Conservation (phyloP, 768 basidiomycete genomes). For the Mycena epipterygia region DNA sequence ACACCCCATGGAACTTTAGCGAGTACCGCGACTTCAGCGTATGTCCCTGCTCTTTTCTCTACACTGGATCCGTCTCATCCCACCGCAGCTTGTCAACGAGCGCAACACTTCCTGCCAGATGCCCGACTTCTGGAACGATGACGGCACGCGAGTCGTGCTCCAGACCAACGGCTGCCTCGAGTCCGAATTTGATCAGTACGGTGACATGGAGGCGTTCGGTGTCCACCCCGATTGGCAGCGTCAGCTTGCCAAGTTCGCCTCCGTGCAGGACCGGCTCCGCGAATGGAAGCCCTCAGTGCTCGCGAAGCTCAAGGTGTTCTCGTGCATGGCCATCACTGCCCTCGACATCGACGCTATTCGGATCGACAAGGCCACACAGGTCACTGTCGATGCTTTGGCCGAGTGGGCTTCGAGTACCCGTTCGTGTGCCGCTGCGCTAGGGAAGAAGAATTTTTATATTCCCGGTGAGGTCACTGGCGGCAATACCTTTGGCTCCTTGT, state of each 20-base stretch:
- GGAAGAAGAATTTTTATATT: conserved; percentile 92
- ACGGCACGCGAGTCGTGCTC: conserved; percentile 73
- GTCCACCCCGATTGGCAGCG: conserved; percentile 95
- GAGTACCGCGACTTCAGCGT: conserved; percentile 88
- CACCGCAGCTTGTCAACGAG: conserved; percentile 69
- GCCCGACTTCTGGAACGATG: conserved; percentile 86
- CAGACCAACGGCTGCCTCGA: conserved; percentile 77
- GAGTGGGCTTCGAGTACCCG: conserved; percentile 82
- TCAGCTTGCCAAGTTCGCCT: conserved; percentile 95
- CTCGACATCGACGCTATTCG: conserved; percentile 95
- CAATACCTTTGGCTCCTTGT: conserved; percentile 89
- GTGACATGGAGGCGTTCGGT: conserved; percentile 98
- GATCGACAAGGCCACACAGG: conserved; percentile 94
- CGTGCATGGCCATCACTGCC: conserved; percentile 89
- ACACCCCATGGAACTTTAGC: conserved; percentile 89
- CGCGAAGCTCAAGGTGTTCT: conserved; percentile 81
- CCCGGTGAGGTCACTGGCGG: conserved; percentile 96
- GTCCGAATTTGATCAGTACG: conserved; percentile 95
- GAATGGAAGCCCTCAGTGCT: conserved; percentile 91
- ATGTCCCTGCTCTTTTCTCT: conserved; percentile 37
- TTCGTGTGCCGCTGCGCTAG: conserved; percentile 76
- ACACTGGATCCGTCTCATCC: conserved; percentile 8
- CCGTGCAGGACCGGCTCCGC: conserved; percentile 94
- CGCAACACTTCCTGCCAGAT: conserved; percentile 82
- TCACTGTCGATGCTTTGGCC: conserved; percentile 86